Conservation (phyloP, 2,329 filamentous ascomycete genomes). For the Uncinocarpus reesii region DNA sequence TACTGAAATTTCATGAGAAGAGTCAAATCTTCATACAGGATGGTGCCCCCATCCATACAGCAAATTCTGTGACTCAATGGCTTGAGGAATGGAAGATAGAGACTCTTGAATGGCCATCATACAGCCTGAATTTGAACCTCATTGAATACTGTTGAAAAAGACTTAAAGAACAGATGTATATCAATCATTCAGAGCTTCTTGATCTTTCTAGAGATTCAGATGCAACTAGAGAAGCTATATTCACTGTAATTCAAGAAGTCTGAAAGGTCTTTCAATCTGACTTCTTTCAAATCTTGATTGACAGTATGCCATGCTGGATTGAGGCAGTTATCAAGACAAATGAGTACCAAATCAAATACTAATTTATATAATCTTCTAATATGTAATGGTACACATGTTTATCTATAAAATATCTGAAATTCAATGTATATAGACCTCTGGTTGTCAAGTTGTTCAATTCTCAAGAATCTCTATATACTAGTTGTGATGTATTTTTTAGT, state of each 20-base stretch:
- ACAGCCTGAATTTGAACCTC: constrained; percentile 21
- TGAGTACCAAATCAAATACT: constrained; percentile 8
- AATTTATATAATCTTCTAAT: not conserved
- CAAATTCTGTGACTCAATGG: not conserved
- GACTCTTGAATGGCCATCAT: constrained; percentile 12
- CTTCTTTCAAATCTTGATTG: not conserved
- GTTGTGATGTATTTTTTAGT: not conserved
- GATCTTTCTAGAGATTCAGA: not conserved
- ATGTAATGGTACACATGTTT: constrained; percentile 1
- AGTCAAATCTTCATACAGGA: not conserved
- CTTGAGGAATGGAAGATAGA: not conserved
- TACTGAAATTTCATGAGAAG: constrained; percentile 1
- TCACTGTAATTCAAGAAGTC: not conserved
- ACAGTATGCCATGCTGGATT: not conserved
- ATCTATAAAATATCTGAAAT: constrained; percentile 1
- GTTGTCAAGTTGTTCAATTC: not conserved
- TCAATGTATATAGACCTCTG: constrained; percentile 4
- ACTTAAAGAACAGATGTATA: constrained; percentile 16
- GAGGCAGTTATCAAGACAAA: not conserved
- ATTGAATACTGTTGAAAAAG: constrained; percentile 20
- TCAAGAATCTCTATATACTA: not conserved
- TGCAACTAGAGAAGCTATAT: not conserved
- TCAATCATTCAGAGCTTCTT: not conserved
- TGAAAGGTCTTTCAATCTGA: not conserved
- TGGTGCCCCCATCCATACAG: not conserved